Percentiles rank a stretch among this genome's conserved stretches.
phyloP scores from a whole-genome alignment of 2,329 filamentous ascomycete species.

The Fusarium piperis region DNA sequence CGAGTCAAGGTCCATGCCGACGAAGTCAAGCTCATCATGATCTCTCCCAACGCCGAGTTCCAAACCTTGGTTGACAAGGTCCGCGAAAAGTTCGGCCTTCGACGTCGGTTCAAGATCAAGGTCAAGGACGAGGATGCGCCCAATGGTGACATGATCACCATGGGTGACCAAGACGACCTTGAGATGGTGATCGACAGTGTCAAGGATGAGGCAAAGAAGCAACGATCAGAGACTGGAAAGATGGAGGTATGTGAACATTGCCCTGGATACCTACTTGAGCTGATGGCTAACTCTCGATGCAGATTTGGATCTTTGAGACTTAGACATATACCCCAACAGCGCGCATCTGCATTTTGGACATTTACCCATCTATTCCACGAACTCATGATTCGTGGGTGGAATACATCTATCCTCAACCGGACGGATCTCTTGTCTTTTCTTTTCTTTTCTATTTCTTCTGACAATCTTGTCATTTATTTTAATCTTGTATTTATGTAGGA shows the following conservation, averaged over 20 bases:
- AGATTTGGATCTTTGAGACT: conserved; percentile 60
- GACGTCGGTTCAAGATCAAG: conserved; percentile 86
- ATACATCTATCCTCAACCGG: neutral
- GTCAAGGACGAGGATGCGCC: conserved; percentile 81
- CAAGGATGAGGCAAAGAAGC: conserved; percentile 74
- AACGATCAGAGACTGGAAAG: conserved; percentile 86
- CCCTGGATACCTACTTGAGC: conserved; percentile 22
- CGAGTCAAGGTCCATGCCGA: conserved; percentile 92
- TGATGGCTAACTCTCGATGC: conserved; percentile 30
- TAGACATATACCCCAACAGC: conserved; percentile 47
- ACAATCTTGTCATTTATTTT: conserved; percentile 18
- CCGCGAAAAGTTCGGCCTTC: conserved; percentile 85
- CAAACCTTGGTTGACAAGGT: conserved; percentile 80
- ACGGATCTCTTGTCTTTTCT: conserved; percentile 11
- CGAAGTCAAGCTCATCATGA: conserved; percentile 93
- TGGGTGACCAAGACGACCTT: conserved; percentile 95
- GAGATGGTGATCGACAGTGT: conserved; percentile 83
- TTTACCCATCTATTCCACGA: conserved; percentile 29
- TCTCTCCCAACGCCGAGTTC: conserved; percentile 77
- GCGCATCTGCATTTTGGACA: conserved; percentile 35
- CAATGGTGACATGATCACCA: conserved; percentile 91
- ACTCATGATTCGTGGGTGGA: conserved; percentile 21
- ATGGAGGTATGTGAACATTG: conserved; percentile 78
- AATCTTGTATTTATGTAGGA: conserved; percentile 31
- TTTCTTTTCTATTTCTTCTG: conserved; percentile 7